Base-by-base conservation (phyloP, 2,329 filamentous ascomycete species). In the Alternaria hordeiaustralica region DNA sequence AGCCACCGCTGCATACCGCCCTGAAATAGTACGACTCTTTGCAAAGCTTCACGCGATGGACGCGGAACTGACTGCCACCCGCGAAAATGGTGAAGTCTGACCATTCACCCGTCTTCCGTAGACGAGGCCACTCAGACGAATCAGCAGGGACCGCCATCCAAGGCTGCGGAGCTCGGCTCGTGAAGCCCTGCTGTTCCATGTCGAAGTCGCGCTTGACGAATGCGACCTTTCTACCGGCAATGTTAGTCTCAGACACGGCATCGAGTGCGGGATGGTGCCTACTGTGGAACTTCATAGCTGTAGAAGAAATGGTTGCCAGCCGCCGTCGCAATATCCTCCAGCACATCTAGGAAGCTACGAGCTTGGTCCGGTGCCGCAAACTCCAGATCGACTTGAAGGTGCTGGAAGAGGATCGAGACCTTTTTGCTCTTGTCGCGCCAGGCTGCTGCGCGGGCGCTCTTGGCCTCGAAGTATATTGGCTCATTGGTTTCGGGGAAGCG, bases 81-180 rank as follows among this genome's bases (percentile, higher is more conserved):
- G 69, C 69, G 26, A 66, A 26, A 15, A 75, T 53, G 3, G 64
- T 66, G 44, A 75, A 72, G 55, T 75, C 73, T 6, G 66, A 64
- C 23, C 65, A 71, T 12, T 73, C 61, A 2, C 65, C 69, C 4
- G 63, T 65, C 21, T 69, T 61, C 28, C 61, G 67, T 6, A 74
- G 41, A 2, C 51, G 47, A 10, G 64, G 44, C 67, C 67, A 71
- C 12, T 68, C 63, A 1, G 62, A 60, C 0, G 54, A 56, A 2
- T 66, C 41, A 15, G 47, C 13, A 0, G 44, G 46, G 11, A 55
- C 43, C 4, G 30, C 46, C 47, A 65, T 63, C 67, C 63, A 65
- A 3, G 44, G 20, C 18, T 64, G 46, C 4, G 12, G 4, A 11
- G n/a, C 18, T 2, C 50, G 49, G n/a, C 49, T 45, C 4, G 26